phyloP scores from a whole-genome alignment of 2,329 filamentous ascomycete species.

The Aspergillus tanneri region DNA sequence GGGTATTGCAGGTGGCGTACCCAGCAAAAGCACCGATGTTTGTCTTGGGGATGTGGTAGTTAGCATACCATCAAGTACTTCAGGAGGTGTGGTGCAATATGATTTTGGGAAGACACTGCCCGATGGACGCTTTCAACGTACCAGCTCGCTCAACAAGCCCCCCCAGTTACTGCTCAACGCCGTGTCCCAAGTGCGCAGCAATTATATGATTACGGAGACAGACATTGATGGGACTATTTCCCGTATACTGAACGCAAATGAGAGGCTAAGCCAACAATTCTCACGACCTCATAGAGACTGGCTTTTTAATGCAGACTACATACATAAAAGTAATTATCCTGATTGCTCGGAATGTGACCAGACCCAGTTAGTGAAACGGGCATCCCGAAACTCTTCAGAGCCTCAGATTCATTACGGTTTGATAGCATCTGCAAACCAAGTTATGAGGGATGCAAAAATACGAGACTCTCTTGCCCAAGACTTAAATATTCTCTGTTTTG shows the following conservation, averaged over 20 bases:
- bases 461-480: neutral
- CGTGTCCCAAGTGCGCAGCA: neutral
- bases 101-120: no score
- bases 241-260: neutral
- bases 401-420: neutral
- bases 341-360: slow-evolving; percentile 4
- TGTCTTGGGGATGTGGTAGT: slow-evolving; percentile 25
- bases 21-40: slow-evolving; percentile 8
- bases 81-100: slow-evolving; percentile 4
- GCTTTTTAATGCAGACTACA: slow-evolving; percentile 3
- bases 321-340: neutral
- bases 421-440: neutral
- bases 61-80: slow-evolving; percentile 12
- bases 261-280: neutral
- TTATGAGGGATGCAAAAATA: slow-evolving; percentile 1
- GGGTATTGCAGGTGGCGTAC: slow-evolving; percentile 18
- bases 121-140: neutral
- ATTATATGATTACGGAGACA: neutral
- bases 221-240: neutral
- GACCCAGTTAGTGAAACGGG: neutral
- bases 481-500: neutral
- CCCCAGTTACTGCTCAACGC: neutral
- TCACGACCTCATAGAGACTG: neutral
- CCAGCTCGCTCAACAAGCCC: neutral
- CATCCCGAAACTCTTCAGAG: neutral